Conservation (phyloP, 2,329 filamentous ascomycete species). For the Ilyonectria sp. region DNA sequence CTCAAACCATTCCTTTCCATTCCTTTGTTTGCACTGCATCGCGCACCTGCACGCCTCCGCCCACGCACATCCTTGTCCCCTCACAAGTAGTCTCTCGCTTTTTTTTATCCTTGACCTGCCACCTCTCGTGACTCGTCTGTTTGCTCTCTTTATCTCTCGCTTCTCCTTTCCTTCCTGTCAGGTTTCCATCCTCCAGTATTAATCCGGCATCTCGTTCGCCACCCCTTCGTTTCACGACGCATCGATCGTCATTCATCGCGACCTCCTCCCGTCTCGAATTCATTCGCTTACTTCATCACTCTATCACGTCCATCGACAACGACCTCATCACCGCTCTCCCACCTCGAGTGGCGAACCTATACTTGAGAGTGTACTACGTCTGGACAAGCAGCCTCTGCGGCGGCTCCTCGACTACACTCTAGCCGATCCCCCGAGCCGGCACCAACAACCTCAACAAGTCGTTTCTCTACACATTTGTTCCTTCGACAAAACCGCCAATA, state of each 20-base stretch:
- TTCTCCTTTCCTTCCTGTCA: conserved; percentile 15
- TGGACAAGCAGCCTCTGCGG: background rate
- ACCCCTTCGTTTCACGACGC: conserved; percentile 20
- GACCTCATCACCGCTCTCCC: background rate
- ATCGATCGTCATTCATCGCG: conserved; percentile 18
- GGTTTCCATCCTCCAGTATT: conserved; percentile 16
- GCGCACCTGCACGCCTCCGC: conserved; percentile 9
- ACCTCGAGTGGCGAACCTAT: conserved; percentile 14
- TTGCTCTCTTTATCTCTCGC: conserved; percentile 11
- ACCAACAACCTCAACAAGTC: conserved; percentile 3
- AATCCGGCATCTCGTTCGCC: conserved; percentile 16
- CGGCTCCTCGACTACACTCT: conserved; percentile 7
- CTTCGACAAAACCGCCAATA: conserved; percentile 45
- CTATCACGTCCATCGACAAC: conserved; percentile 1
- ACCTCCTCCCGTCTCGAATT: conserved; percentile 15
- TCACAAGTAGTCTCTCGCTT: conserved; percentile 27
- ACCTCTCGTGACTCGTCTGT: conserved; percentile 36
- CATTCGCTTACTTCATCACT: conserved; percentile 22
- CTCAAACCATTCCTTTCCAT: conserved; percentile 27
- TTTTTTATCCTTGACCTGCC: conserved; percentile 25
- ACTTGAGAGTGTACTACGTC: conserved; percentile 3
- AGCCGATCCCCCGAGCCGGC: conserved; percentile 7
- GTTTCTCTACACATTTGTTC: background rate
- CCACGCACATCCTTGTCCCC: conserved; percentile 33
- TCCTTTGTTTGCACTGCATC: conserved; percentile 22